Conservation (phyloP, 805 yeast genomes). For the Yamadazyma ubonensis region DNA sequence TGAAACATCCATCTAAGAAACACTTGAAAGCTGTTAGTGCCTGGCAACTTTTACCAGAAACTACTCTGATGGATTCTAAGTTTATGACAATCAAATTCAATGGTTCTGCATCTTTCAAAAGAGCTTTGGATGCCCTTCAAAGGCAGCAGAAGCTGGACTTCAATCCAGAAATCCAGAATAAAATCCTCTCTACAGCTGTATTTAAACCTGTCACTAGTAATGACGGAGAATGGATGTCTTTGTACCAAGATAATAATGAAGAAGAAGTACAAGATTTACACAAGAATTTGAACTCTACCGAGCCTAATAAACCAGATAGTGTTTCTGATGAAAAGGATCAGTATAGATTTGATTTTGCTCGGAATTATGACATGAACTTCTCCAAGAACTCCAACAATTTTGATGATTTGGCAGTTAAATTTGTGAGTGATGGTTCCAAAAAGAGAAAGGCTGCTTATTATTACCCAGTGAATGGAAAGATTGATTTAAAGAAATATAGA, state of each 20-base stretch:
- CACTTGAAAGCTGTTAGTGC: conserved; percentile 69
- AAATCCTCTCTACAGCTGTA: conserved; percentile 54
- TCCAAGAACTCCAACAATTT: conserved; percentile 43
- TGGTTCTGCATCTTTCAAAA: conserved; percentile 51
- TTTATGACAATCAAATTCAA: conserved; percentile 63
- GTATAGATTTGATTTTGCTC: conserved; percentile 58
- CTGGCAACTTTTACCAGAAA: conserved; percentile 86
- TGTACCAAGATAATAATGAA: conserved; percentile 32
- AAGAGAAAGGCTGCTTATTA: conserved; percentile 63
- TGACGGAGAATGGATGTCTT: conserved; percentile 75
- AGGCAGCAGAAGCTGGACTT: conserved; percentile 26
- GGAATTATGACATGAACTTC: conserved; percentile 77
- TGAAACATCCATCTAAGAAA: conserved; percentile 79
- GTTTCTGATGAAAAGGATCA: conserved; percentile 45
- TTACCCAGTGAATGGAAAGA: conserved; percentile 72
- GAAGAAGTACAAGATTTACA: conserved; percentile 24
- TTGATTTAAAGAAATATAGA: conserved; percentile 84
- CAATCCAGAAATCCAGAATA: conserved; percentile 33
- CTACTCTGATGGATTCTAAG: conserved; percentile 82
- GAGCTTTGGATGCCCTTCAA: conserved; percentile 34
- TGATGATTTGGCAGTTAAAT: conserved; percentile 69
- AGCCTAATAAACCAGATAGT: conserved; percentile 42
- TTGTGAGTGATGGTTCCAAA: conserved; percentile 36
- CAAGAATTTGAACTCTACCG: conserved; percentile 36
- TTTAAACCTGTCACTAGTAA: conserved; percentile 72